Conservation (phyloP, 768 basidiomycete genomes). For the Sutorius australiensis region DNA sequence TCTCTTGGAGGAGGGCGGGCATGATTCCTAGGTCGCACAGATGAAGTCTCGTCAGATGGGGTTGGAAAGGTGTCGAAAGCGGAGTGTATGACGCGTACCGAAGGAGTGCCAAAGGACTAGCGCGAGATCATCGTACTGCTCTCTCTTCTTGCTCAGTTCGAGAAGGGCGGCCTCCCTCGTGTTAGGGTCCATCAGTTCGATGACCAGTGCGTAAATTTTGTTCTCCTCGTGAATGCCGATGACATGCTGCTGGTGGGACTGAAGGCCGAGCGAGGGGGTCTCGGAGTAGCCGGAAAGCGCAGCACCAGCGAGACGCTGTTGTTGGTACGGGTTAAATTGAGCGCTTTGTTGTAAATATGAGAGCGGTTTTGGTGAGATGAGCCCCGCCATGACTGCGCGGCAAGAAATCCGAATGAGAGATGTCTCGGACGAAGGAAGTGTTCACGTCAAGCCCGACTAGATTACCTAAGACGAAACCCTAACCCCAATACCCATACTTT, state of each 20-base stretch:
- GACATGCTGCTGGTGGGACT: conserved; percentile 54
- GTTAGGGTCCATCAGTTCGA: conserved; percentile 77
- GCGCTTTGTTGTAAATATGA: conserved; percentile 61
- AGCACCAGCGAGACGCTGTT: conserved; percentile 35
- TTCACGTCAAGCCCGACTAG: background rate
- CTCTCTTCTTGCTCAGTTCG: conserved; percentile 97
- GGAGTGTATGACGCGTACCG: conserved; percentile 46
- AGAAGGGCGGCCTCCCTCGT: conserved; percentile 88
- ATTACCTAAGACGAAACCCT: conserved; percentile 30
- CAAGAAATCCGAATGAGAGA: conserved; percentile 11
- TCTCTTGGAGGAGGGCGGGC: conserved; percentile 96
- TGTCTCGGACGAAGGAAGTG: background rate
- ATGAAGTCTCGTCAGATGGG: background rate
- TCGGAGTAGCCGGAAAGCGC: conserved; percentile 49
- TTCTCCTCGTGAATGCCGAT: conserved; percentile 56
- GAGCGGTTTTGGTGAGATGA: conserved; percentile 58
- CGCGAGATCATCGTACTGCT: conserved; percentile 98
- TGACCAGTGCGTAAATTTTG: conserved; percentile 89
- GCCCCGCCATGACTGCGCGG: conserved; percentile 49
- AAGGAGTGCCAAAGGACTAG: conserved; percentile 98
- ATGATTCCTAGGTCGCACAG: conserved; percentile 69
- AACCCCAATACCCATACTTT: conserved; percentile 13
- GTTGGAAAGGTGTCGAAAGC: background rate
- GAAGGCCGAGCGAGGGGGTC: conserved; percentile 54
- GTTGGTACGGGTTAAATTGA: conserved; percentile 58